phyloP scores from a whole-genome alignment of 768 basidiomycete species.

The Macrolepiota dolichaula region DNA sequence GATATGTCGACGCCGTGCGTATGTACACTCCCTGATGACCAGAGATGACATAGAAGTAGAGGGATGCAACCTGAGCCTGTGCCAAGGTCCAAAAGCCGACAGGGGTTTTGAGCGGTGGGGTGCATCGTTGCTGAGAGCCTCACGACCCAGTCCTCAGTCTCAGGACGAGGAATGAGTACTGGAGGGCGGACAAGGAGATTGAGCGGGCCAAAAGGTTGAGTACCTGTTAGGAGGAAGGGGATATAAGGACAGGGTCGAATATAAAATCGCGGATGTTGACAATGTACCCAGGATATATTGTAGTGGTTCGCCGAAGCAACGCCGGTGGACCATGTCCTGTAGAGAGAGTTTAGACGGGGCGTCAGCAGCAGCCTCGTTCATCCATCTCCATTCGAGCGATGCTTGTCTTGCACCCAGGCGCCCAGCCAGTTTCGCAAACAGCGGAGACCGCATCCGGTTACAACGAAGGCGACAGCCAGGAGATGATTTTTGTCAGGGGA shows the following conservation, averaged over 20 bases:
- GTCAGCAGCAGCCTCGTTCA: conserved; percentile 26
- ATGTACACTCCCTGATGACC: conserved; percentile 49
- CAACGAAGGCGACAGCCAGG: background rate
- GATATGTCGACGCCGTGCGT: conserved; percentile 72
- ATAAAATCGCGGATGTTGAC: conserved; percentile 4
- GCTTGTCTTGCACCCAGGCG: conserved; percentile 36
- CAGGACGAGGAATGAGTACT: conserved; percentile 90
- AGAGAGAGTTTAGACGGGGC: conserved; percentile 22
- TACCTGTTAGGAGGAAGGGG: conserved; percentile 40
- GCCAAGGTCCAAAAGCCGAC: conserved; percentile 79
- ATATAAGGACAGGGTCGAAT: conserved; percentile 14
- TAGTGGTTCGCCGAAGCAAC: conserved; percentile 72
- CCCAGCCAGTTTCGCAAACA: conserved; percentile 23
- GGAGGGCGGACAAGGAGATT: conserved; percentile 71
- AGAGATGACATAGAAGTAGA: conserved; percentile 70
- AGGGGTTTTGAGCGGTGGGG: conserved; percentile 30
- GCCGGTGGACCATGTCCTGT: conserved; percentile 50
- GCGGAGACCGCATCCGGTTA: conserved; percentile 22
- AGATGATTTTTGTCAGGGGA: conserved; percentile 12
- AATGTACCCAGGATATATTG: conserved; percentile 84
- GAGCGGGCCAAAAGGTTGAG: conserved; percentile 85
- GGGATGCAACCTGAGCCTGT: conserved; percentile 94
- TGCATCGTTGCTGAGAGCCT: conserved; percentile 50
- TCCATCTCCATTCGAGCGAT: conserved; percentile 39
- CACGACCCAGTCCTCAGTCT: conserved; percentile 84